Base-by-base conservation (phyloP, 441 rosid species). In the Adansonia rubrostipa region DNA sequence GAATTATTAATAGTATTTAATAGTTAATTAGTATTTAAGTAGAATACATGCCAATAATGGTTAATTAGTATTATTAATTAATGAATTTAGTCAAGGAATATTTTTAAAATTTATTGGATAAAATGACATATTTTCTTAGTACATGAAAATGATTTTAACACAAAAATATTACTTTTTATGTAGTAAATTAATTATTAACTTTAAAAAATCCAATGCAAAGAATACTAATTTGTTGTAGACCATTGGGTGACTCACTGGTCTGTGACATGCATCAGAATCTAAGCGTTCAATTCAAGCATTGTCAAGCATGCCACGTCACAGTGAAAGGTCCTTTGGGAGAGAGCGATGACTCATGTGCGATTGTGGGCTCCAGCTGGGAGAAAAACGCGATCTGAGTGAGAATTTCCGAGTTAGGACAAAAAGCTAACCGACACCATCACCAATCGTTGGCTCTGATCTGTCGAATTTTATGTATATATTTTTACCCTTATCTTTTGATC, bases 351-450 rank as follows among this genome's bases (percentile, higher is more conserved):
- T 24, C n/a, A 22, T 71, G 74, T 20, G 74, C 62, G 24, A 9
- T 47, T 10, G 40, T 75, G 79, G 82, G 72, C 40, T 75, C 50
- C 77, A 42, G 22, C 60, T 17, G 4, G 1, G n/a, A 13, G 61
- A 68, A 22, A 45, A 68, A 71, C 56, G 54, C 9, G 3, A 0
- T 0, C 0, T 4, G 2, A 40, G 67, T 4, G 2, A 40, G 67
- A 81, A 53, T 71, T 58, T 71, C 3, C 4, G 40, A 19, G 56
- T 68, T 68, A 19, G 42, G 71, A 73, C 78, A 66, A 71, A 66
- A 71, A 73, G 56, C 78, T 47, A 60, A 77, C 65, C 83, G 51
- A 77, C 84, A 72, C 5, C 20, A 57, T 77, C 66, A 69, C 53
- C 57, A 22, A 0, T 10, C 9, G 33, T n/a, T 6, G 10, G 19